Conservation (phyloP, 2,329 filamentous ascomycete genomes). For the Chalara sp. region DNA sequence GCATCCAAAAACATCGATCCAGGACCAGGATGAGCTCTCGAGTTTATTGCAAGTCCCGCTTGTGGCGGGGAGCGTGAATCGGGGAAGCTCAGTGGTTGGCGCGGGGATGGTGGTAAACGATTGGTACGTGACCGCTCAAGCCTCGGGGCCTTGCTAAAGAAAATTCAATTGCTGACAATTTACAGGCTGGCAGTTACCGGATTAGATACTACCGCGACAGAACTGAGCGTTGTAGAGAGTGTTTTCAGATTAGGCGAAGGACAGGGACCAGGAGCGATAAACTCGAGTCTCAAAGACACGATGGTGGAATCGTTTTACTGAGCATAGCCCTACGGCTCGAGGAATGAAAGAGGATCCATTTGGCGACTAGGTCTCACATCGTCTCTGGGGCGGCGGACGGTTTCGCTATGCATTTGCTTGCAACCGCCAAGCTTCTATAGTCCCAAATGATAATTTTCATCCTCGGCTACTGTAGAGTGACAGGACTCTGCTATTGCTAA, state of each 20-base stretch:
- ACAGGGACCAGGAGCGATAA: constrained; percentile 69
- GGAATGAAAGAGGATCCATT: too few species aligned
- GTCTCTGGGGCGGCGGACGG: too few species aligned
- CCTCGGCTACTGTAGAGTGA: too few species aligned
- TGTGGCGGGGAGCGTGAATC: constrained; percentile 89
- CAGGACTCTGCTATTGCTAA: too few species aligned
- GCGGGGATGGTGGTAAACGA: constrained; percentile 97
- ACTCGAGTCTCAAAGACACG: constrained; percentile 85
- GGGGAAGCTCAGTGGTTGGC: constrained; percentile 89
- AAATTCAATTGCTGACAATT: background rate
- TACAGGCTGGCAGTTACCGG: constrained; percentile 72
- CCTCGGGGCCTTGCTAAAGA: background rate
- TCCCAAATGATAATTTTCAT: too few species aligned
- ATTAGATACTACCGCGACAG: constrained; percentile 92
- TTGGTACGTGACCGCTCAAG: constrained; percentile 45
- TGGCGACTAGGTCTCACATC: too few species aligned
- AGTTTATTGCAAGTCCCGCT: constrained; percentile 91
- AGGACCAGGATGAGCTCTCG: constrained; percentile 96
- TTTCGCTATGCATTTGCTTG: too few species aligned
- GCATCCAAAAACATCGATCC: constrained; percentile 92
- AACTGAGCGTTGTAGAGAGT: constrained; percentile 91
- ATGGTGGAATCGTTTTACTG: constrained; percentile 99
- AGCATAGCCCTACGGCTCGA: constrained; percentile 14
- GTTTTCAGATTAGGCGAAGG: constrained; percentile 94
- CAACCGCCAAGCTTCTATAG: too few species aligned